phyloP scores from a whole-genome alignment of 257 asterid genomes.

The Plectranthus barbatus region DNA sequence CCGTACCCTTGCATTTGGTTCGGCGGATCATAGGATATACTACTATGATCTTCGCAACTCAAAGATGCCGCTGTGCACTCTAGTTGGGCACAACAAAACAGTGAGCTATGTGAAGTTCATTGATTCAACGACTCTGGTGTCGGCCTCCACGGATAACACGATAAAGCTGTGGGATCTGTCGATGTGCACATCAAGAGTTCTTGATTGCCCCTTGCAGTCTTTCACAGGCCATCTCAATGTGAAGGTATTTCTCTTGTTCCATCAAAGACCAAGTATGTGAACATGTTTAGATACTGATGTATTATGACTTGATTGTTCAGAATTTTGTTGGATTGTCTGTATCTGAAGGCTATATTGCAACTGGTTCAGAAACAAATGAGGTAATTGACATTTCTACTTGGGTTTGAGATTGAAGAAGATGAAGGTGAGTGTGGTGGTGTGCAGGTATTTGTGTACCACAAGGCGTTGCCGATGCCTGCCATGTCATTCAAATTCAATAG shows the following conservation, averaged over 20 bases:
- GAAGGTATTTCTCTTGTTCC: constrained; percentile 56
- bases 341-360: constrained; percentile 87
- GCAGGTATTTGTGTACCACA: constrained; percentile 88
- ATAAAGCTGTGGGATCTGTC: constrained; percentile 98
- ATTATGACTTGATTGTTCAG: constrained; percentile 38
- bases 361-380: constrained; percentile 98
- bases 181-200: constrained; percentile 58
- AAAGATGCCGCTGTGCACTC: constrained; percentile 78
- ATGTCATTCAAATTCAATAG: constrained; percentile 57
- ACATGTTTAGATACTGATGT: constrained; percentile 14
- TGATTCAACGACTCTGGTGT: constrained; percentile 81
- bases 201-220: constrained; percentile 85
- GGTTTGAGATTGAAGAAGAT: too few species aligned
- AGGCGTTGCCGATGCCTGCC: constrained; percentile 85
- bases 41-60: constrained; percentile 88
- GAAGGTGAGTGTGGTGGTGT: neutral
- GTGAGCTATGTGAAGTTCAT: constrained; percentile 93
- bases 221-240: constrained; percentile 90
- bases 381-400: constrained; percentile 26
- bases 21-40: constrained; percentile 92
- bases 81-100: constrained; percentile 85
- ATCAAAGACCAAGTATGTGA: neutral
- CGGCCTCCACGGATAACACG: constrained; percentile 93
- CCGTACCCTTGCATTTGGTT: constrained; percentile 91
- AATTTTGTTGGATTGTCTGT: constrained; percentile 96